Evolutionary conservation across 2,329 filamentous ascomycete species (phyloP), one percentile per base, ranked within the genome.

Genomic region (Ophiostoma piceae): DNA sequence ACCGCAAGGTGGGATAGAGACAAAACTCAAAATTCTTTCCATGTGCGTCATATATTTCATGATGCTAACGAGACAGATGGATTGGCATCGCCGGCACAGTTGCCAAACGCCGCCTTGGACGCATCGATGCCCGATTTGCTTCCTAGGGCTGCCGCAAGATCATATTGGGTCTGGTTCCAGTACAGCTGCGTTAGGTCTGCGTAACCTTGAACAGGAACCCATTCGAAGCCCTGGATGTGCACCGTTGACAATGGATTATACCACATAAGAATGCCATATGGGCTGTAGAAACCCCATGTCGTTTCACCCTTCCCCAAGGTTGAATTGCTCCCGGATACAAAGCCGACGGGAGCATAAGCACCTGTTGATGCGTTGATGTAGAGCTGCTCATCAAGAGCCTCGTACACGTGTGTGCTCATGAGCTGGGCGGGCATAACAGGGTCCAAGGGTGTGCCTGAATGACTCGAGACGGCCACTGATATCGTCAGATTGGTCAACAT

Each of bases 91-190:
- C 68, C 37, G 11, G 35, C 32, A 35, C 68, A 70, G 7, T 62
- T 16, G 6, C 71, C 70, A 64, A 71, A 69, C 12, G 60, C 32
- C 0, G 70, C 70, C 2, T n/a, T n/a, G 1, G 37, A 35, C 1
- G 70, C 65, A 22, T 64, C 12, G 32, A 71, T 65, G 11, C n/a
- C 26, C 0, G 54, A 26, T 8, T 14, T 66, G 1, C 67, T 69
- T 11, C 9, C 41, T 9, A 32, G n/a, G 19, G 37, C 60, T 2
- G 71, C 69, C 2, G 70, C 72, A 19, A 67, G 22, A 11, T 73
- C 72, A 67, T 68, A 73, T 67, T 71, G 71, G 32, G 72, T 72
- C 71, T 73, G 72, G 68, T 73, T 72, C 72, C 72, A 72, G 41
- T 70, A 72, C 65, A 73, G 70, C 71, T 73, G 70, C 6, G 69